Percentiles rank a stretch among this genome's conserved stretches.
These are phyloP conservation scores for Pyrus betulifolia DNA, from an alignment of 306 rosid genomes.

Conservation along the genomic window DNA sequence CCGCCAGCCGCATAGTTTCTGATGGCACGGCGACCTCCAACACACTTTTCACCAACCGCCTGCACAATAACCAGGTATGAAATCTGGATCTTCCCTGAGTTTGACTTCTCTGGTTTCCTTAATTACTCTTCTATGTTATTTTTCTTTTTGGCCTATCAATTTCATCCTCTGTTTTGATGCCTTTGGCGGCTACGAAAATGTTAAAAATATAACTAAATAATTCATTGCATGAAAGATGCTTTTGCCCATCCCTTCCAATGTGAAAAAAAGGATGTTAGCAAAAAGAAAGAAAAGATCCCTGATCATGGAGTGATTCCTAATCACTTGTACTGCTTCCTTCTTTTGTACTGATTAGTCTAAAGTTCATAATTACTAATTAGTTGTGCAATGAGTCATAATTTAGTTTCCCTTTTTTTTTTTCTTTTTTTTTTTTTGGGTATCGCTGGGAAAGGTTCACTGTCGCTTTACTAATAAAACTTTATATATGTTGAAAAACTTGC, in stretches of 20 bases:
- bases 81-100: neutral
- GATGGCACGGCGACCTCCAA: constrained; percentile 4
- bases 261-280: neutral
- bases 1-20: constrained; percentile 27
- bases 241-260: too few species aligned
- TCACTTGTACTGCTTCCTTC: too few species aligned
- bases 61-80: constrained; percentile 42
- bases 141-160: neutral
- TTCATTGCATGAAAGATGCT: neutral
- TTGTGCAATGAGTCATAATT: neutral
- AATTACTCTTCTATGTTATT: neutral
- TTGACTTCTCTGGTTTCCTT: neutral
- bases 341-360: too few species aligned
- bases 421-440: neutral
- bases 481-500: too few species aligned
- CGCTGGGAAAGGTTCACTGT: neutral
- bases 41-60: constrained; percentile 14
- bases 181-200: neutral
- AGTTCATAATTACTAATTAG: neutral
- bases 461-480: too few species aligned
- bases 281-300: too few species aligned
- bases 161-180: neutral
- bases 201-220: neutral
- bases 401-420: neutral
- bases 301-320: too few species aligned